A percentile compares a stretch with the other conserved stretches of the same genome.
These are phyloP conservation scores for Candida sanyaensis DNA, from an alignment of 1,139 yeast species.

Conservation along the genomic window DNA sequence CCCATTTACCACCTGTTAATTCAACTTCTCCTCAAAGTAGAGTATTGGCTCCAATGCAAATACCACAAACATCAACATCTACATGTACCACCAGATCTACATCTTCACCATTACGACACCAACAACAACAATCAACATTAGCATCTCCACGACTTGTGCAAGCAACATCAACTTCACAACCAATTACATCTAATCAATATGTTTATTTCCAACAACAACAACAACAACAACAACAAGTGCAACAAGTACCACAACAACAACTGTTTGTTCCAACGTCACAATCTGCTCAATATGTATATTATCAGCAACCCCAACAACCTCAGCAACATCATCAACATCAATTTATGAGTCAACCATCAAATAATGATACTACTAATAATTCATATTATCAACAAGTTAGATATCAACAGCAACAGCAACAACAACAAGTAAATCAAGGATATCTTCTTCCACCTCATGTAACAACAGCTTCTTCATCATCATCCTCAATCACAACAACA, in stretches of 20 bases:
- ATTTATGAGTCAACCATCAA: neutral
- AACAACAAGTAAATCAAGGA: neutral
- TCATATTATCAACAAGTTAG: neutral
- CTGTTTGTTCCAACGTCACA: neutral
- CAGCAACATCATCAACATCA: neutral
- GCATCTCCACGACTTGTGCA: neutral
- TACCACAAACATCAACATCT: neutral
- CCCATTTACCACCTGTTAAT: neutral
- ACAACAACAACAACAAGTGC: neutral
- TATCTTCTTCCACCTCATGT: neutral
- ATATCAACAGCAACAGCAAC: neutral
- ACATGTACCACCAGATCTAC: neutral
- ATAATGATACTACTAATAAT: neutral
- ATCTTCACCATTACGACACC: neutral
- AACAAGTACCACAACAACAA: neutral
- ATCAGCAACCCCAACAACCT: neutral
- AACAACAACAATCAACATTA: neutral
- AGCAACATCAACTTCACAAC: neutral
- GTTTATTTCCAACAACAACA: constrained; percentile 1
- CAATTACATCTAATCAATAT: neutral
- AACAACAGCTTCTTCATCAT: neutral
- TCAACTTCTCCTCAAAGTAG: neutral
- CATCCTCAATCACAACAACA: neutral
- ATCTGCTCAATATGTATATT: neutral
- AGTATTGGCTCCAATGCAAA: constrained; percentile 2